Base-by-base conservation (phyloP, 225 moss, liverwort and hornwort genomes). In the Marchantia paleacea region DNA sequence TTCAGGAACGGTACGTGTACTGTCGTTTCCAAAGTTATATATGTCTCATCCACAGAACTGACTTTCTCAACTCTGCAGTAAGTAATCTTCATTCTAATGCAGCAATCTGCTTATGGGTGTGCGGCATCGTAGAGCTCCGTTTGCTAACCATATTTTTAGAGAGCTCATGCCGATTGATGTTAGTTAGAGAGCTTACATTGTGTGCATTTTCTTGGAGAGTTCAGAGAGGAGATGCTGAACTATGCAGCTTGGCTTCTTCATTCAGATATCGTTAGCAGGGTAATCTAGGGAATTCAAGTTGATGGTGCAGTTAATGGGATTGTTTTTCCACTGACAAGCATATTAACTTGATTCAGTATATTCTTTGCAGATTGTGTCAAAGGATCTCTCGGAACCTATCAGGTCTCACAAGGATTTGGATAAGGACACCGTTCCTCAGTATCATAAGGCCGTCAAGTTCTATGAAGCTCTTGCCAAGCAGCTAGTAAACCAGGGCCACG, bases 391-490 rank as follows among this genome's bases (percentile, higher is more conserved):
- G 11, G 95, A 99, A 67, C 91, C 93, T 72, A 94, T 95, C 75
- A 89, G 97, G 66, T 95, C 97, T 72, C 97, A 99, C 31, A 94
- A 99, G 87, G 97, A 99, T 80, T 84, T 99, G 67, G 97, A 92
- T 53, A 99, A 95, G 85, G 97, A 95, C 75, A 82, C 92, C 10
- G 92, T 99, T 63, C 95, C 93, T 3, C 91, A 92, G 80, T 92
- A 89, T 69, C 91, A 92, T 79, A 99, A 99, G 81, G 97, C 95
- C 52, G 85, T 95, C 62, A 99, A 99, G 83, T 99, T 95, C 58
- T 99, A 92, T 69, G 92, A 95, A 83, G 90, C 81, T 49, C 69
- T 99, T 77, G 92, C 95, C 66, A 99, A 99, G 61, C 97, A 99
- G 89, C 91, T 99, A 47, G 93, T 99, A 62, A 93, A 91, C 75